Percentiles rank a stretch among this genome's conserved stretches.
Conservation (phyloP, 345 rosid species). For the Lepidium aucheri region DNA sequence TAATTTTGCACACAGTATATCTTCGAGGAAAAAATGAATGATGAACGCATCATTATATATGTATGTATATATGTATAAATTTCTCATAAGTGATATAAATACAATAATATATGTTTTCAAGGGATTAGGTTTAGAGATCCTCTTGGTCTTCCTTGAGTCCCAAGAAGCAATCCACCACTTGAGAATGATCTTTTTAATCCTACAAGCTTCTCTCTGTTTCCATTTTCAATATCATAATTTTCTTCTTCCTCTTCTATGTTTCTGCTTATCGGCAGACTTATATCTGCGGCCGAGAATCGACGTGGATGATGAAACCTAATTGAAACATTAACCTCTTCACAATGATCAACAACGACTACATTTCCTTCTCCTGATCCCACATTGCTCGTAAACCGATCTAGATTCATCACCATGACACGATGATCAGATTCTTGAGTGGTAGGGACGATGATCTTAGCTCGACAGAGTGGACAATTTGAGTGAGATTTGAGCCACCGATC, state of each 20-base stretch:
- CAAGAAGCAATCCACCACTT: slow-evolving; percentile 42
- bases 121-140: slow-evolving; percentile 10
- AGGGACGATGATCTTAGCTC: slow-evolving; percentile 46
- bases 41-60: neutral
- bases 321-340: slow-evolving; percentile 42
- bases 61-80: slow-evolving; percentile 6
- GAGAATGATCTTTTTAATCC: slow-evolving; percentile 56
- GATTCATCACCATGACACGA: slow-evolving; percentile 19
- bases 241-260: slow-evolving; percentile 21
- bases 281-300: slow-evolving; percentile 38
- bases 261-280: slow-evolving; percentile 26
- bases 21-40: neutral
- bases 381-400: slow-evolving; percentile 22
- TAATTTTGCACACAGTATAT: too few species aligned
- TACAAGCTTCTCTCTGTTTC: slow-evolving; percentile 24
- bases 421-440: slow-evolving; percentile 26
- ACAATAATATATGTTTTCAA: slow-evolving; percentile 3
- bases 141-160: slow-evolving; percentile 30
- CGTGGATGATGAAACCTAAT: slow-evolving; percentile 37
- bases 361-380: slow-evolving; percentile 18
- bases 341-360: slow-evolving; percentile 32
- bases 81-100: slow-evolving; percentile 1
- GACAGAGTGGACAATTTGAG: slow-evolving; percentile 84
- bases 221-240: slow-evolving; percentile 19
- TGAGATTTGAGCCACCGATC: slow-evolving; percentile 89